phyloP scores from a whole-genome alignment of 176 grass and related monocot genomes.

The Oryza coarctata region DNA sequence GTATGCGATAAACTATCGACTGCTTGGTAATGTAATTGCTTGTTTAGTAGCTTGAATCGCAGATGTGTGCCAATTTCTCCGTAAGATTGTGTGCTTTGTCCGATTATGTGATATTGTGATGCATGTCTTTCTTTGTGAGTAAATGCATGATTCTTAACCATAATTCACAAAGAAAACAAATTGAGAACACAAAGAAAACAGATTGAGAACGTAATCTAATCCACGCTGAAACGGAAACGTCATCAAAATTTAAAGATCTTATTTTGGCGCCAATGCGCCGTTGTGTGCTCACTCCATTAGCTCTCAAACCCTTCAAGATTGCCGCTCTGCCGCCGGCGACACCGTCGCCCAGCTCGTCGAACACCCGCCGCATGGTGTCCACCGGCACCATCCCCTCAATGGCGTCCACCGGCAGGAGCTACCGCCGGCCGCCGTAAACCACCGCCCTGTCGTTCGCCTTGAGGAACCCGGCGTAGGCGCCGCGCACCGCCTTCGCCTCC shows the following conservation, averaged over 20 bases:
- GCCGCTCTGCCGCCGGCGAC: conserved; percentile 7
- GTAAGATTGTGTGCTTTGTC: not conserved
- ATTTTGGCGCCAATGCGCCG: not conserved
- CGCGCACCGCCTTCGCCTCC: conserved; percentile 43
- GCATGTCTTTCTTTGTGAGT: not conserved
- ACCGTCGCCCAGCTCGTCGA: conserved; percentile 41
- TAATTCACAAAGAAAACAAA: not conserved
- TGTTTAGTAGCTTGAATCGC: conserved; percentile 16
- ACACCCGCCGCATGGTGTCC: conserved; percentile 39
- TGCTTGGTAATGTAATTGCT: conserved; percentile 41
- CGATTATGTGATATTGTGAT: not conserved
- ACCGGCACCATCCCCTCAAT: conserved; percentile 45
- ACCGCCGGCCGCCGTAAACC: not conserved
- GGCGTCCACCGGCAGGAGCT: conserved; percentile 40
- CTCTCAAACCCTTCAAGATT: conserved; percentile 16
- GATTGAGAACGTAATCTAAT: not conserved
- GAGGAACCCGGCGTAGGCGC: conserved; percentile 54
- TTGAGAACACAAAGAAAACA: not conserved
- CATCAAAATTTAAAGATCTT: not conserved
- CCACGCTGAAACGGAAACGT: not conserved
- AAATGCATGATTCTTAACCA: not conserved
- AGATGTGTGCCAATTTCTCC: conserved; percentile 7
- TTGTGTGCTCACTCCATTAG: not conserved
- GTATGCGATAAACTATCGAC: conserved; percentile 34
- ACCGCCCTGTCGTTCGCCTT: conserved; percentile 41